Evolutionary conservation across 164 flowering plant species (phyloP).

Genomic region (Magnolia officinalis): DNA sequence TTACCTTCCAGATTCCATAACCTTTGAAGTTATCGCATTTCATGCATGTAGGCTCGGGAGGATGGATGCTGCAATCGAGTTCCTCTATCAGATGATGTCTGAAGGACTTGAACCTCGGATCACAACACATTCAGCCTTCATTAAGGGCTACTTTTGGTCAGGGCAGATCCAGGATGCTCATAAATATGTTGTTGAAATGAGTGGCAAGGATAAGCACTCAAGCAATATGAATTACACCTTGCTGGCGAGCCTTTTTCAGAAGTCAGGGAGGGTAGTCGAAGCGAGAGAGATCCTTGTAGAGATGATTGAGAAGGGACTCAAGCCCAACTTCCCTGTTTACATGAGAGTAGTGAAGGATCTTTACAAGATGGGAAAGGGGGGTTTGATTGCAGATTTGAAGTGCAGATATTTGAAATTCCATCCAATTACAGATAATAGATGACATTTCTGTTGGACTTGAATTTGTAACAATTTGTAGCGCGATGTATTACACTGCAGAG

Average conservation of each 20-base stretch:
- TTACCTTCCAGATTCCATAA: conserved; percentile 41
- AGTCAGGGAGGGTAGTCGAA: conserved; percentile 29
- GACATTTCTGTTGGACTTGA: not conserved
- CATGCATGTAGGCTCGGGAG: conserved; percentile 32
- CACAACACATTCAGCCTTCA: conserved; percentile 51
- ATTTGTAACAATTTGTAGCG: not conserved
- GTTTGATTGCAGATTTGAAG: conserved; percentile 37
- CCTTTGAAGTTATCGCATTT: conserved; percentile 51
- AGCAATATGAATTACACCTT: conserved; percentile 45
- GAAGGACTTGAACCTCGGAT: conserved; percentile 49
- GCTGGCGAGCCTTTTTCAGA: conserved; percentile 50
- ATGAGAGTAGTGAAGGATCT: conserved; percentile 35
- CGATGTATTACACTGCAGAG: not conserved
- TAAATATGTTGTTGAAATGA: conserved; percentile 36
- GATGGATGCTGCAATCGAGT: conserved; percentile 36
- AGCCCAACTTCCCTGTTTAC: conserved; percentile 46
- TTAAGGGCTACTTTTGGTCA: conserved; percentile 41
- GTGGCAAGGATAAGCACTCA: conserved; percentile 24
- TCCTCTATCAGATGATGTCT: conserved; percentile 39
- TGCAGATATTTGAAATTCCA: conserved; percentile 30
- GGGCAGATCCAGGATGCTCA: conserved; percentile 40
- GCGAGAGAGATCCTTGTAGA: conserved; percentile 49
- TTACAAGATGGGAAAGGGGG: conserved; percentile 19
- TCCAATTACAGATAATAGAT: conserved; percentile 1
- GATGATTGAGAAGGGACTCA: conserved; percentile 61